A percentile compares a stretch with the other conserved stretches of the same genome.
Evolutionary conservation across 2,329 filamentous ascomycete species (phyloP).

Genomic region (Colletotrichum sansevieriae): DNA sequence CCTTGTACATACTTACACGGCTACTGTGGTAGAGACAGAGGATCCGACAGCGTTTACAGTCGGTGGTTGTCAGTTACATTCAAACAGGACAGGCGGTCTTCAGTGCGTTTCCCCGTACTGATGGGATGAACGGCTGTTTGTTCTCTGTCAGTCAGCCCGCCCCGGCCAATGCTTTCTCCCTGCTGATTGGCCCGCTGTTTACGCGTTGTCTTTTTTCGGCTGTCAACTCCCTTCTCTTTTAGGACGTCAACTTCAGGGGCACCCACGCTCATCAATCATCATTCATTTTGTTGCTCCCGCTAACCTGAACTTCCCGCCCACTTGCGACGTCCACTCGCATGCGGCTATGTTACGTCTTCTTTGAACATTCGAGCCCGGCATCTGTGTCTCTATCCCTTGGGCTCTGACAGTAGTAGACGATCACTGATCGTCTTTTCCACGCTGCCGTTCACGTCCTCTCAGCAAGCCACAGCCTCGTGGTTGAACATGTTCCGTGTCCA

Average conservation of each 20-base stretch:
- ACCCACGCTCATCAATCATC: neutral
- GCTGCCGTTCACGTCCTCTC: constrained; percentile 18
- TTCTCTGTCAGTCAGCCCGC: neutral
- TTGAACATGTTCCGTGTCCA: constrained; percentile 6
- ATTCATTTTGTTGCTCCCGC: constrained; percentile 10
- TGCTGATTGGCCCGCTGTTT: constrained; percentile 21
- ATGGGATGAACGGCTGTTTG: constrained; percentile 2
- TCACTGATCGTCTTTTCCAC: neutral
- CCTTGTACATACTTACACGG: neutral
- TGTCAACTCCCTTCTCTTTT: constrained; percentile 26
- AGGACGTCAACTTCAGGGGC: constrained; percentile 20
- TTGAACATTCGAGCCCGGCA: constrained; percentile 16
- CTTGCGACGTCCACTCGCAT: constrained; percentile 3
- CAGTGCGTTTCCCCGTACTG: too few relatives aligned
- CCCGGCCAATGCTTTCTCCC: neutral
- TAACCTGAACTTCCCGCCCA: constrained; percentile 8
- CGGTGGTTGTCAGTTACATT: too few relatives aligned
- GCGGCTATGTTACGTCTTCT: constrained; percentile 14
- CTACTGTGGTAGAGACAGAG: neutral
- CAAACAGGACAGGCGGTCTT: too few relatives aligned
- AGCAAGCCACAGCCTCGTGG: constrained; percentile 27
- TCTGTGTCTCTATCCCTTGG: constrained; percentile 12
- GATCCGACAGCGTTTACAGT: constrained; percentile 9
- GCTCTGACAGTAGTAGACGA: neutral
- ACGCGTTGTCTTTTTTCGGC: neutral